These are phyloP conservation scores for Mycena galericulata DNA, from an alignment of 768 basidiomycete genomes.

Conservation along the genomic window DNA sequence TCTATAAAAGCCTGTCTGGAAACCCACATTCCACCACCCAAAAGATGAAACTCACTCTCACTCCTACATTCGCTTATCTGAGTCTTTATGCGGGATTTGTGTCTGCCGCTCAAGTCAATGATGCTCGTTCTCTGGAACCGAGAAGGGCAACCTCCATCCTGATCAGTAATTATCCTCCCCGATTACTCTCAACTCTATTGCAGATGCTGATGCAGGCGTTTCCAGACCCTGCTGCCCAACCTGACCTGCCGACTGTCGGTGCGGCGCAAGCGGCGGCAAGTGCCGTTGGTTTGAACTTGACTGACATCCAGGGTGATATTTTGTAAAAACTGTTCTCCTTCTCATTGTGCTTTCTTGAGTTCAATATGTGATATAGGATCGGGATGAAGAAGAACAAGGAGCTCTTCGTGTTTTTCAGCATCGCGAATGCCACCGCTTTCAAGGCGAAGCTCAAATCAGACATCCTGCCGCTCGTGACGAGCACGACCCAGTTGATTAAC, in stretches of 20 bases:
- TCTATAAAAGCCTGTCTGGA: background rate
- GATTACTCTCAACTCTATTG: background rate
- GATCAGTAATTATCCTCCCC: conserved; percentile 1
- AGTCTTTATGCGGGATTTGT: background rate
- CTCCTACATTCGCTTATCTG: conserved; percentile 1
- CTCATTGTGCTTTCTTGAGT: no score
- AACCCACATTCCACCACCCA: background rate
- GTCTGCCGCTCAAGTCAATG: background rate
- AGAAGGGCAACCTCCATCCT: background rate
- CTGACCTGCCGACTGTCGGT: conserved; percentile 17
- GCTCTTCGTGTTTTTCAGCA: conserved; percentile 40
- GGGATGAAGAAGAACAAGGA: conserved; percentile 41
- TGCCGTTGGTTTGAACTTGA: conserved; percentile 29
- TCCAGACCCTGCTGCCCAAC: conserved; percentile 20
- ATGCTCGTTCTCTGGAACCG: background rate
- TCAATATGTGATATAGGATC: conserved; percentile 32
- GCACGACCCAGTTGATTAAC: conserved; percentile 26
- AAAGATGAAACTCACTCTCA: background rate
- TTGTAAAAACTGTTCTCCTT: no score
- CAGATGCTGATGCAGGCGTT: background rate
- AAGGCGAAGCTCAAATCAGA: conserved; percentile 26
- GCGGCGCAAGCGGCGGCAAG: conserved; percentile 23
- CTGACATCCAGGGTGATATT: conserved; percentile 39
- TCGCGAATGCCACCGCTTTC: conserved; percentile 34
- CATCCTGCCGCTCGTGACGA: conserved; percentile 34